These are phyloP conservation scores for Davidsoniella eucalypti DNA, from an alignment of 2,329 filamentous ascomycete genomes.

Conservation along the genomic window DNA sequence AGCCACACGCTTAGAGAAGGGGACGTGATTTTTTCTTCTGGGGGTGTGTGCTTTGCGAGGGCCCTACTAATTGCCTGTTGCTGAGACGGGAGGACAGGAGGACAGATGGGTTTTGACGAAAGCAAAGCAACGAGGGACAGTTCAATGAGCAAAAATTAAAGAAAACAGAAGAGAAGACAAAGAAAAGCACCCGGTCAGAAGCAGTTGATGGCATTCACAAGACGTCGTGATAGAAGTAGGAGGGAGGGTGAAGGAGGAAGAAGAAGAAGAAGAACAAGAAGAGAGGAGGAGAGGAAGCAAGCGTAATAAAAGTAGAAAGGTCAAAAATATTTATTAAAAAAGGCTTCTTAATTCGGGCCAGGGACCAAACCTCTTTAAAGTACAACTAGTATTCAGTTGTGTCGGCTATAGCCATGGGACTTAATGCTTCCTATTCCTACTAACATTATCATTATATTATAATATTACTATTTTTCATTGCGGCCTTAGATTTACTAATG, in stretches of 20 bases:
- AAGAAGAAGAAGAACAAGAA: constrained; percentile 5
- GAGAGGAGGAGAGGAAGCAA: neutral
- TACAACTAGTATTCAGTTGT: no score
- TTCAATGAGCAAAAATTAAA: neutral
- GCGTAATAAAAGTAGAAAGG: no score
- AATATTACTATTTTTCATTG: no score
- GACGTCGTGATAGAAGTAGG: neutral
- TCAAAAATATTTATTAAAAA: neutral
- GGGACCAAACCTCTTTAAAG: no score
- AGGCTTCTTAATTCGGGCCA: neutral
- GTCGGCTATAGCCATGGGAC: no score
- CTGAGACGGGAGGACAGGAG: neutral
- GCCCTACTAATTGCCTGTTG: neutral
- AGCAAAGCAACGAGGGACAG: neutral
- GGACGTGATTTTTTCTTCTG: neutral
- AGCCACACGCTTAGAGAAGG: constrained; percentile 9
- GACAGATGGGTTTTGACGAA: neutral
- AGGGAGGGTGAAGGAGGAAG: neutral
- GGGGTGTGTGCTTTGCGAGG: neutral
- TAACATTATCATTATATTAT: no score
- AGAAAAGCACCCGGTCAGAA: neutral
- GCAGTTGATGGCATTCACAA: neutral
- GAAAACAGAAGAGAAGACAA: constrained; percentile 14
- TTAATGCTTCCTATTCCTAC: no score
- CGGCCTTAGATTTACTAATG: no score